A percentile compares a stretch with the other conserved stretches of the same genome.
Evolutionary conservation across 2,329 filamentous ascomycete species (phyloP).

Genomic region (Epichloe amarillans): DNA sequence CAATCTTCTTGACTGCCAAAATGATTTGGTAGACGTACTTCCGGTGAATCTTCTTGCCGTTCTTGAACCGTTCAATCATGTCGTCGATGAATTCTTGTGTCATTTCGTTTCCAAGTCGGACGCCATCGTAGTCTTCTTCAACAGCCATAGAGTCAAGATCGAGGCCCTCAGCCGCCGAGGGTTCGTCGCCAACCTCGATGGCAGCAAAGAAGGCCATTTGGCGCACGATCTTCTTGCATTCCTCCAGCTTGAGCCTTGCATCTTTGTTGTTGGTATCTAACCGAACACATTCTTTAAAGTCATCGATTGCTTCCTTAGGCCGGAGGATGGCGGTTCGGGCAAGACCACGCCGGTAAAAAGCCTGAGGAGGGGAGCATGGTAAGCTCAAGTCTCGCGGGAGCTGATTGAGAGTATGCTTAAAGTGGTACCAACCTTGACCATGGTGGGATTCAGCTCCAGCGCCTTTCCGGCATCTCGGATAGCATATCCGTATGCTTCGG

Average conservation of each 20-base stretch:
- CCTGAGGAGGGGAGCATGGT: constrained; percentile 34
- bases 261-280: constrained; percentile 81
- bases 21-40: constrained; percentile 99
- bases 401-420: not conserved
- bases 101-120: constrained; percentile 66
- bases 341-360: constrained; percentile 85
- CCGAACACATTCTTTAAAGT: constrained; percentile 83
- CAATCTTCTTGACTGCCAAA: constrained; percentile 74
- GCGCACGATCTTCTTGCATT: constrained; percentile 91
- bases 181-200: constrained; percentile 85
- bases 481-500: constrained; percentile 88
- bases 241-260: constrained; percentile 77
- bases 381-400: not conserved
- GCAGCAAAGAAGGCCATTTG: constrained; percentile 86
- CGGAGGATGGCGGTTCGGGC: constrained; percentile 84
- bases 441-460: constrained; percentile 73
- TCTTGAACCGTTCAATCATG: constrained; percentile 93
- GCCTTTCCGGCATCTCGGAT: constrained; percentile 84
- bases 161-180: constrained; percentile 80
- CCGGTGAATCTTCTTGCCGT: constrained; percentile 83
- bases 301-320: constrained; percentile 75
- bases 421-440: constrained; percentile 60
- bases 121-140: constrained; percentile 76
- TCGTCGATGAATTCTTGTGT: constrained; percentile 94
- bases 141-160: constrained; percentile 77